Evolutionary conservation across 2,329 filamentous ascomycete genomes (phyloP), one percentile per base, ranked within the genome.

Genomic region (Aspergillus bombycis): DNA sequence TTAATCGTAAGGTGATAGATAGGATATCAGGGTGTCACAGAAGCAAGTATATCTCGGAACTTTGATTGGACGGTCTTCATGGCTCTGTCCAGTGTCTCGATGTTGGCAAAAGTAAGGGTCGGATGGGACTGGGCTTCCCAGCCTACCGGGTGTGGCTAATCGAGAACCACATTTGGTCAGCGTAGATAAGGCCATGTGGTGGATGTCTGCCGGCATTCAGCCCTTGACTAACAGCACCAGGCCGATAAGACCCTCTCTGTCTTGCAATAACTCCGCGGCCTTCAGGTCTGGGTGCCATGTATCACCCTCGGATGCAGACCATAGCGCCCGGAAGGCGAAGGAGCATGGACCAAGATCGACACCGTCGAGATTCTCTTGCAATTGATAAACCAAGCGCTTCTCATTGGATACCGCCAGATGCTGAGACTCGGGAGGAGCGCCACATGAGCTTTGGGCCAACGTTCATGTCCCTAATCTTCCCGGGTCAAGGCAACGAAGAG

Each of bases 321-420:
- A 21, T 41, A 53, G 61, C 12, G 26, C 14, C 38, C 28, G n/a
- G 43, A 41, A 58, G 41, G 12, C 54, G 12, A 52, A 19, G 48
- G 4, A 52, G 16, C 10, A n/a, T 12, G 34, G 46, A 19, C 34
- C 48, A 26, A n/a, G 60, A 62, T 62, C 56, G 34, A 46, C 54
- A 56, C 28, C 34, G 23, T n/a, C 23, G n/a, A 60, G 46, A 23
- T 41, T n/a, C 36, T 21, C 16, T n/a, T 34, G 34, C 26, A 43
- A 34, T 66, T 68, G 71, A 73, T 73, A 72, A 71, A 65, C 66
- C n/a, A 28, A 23, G 21, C 62, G 46, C 30, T 36, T 65, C 65
- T 68, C 59, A 73, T 73, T 72, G 71, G 71, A 63, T 60, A 19
- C 19, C 23, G 9, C 10, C 26, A 12, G 52, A 55, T 5, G 32